Conservation (phyloP, 306 rosid species). For the Macrotyloma uniflorum region DNA sequence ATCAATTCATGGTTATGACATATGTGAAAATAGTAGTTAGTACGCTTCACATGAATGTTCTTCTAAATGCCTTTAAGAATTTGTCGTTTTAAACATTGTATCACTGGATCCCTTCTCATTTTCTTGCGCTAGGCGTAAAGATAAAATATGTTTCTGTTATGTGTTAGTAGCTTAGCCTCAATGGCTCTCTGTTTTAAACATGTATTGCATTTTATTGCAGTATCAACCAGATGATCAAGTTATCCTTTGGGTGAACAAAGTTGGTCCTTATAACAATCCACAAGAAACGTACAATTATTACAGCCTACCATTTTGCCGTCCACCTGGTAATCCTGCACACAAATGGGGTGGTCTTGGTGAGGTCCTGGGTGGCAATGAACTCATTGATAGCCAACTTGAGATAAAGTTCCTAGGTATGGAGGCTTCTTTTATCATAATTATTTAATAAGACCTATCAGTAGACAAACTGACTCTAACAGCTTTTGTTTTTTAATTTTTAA, state of each 20-base stretch:
- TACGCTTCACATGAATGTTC: background rate
- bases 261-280: constrained; percentile 97
- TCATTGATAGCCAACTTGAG: constrained; percentile 84
- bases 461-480: constrained; percentile 9
- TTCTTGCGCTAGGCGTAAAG: background rate
- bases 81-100: background rate
- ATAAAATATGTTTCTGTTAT: constrained; percentile 4
- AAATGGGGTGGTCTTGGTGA: constrained; percentile 99
- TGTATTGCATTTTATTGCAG: constrained; percentile 54
- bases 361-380: constrained; percentile 97
- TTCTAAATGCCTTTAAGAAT: background rate
- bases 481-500: constrained; percentile 40
- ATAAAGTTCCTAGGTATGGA: constrained; percentile 74
- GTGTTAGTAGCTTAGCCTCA: background rate
- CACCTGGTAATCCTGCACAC: constrained; percentile 66
- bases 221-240: constrained; percentile 68
- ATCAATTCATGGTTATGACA: constrained; percentile 3
- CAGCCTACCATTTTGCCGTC: constrained; percentile 90
- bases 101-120: background rate
- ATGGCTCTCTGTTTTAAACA: constrained; percentile 22
- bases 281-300: constrained; percentile 97
- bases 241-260: constrained; percentile 97
- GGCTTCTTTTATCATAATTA: constrained; percentile 27
- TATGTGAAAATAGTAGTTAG: background rate
- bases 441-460: constrained; percentile 31